A percentile compares a stretch with the other conserved stretches of the same genome.
These are phyloP conservation scores for Nitzschia sp. DNA, from an alignment of 108 stramenopile genomes.

Conservation along the genomic window DNA sequence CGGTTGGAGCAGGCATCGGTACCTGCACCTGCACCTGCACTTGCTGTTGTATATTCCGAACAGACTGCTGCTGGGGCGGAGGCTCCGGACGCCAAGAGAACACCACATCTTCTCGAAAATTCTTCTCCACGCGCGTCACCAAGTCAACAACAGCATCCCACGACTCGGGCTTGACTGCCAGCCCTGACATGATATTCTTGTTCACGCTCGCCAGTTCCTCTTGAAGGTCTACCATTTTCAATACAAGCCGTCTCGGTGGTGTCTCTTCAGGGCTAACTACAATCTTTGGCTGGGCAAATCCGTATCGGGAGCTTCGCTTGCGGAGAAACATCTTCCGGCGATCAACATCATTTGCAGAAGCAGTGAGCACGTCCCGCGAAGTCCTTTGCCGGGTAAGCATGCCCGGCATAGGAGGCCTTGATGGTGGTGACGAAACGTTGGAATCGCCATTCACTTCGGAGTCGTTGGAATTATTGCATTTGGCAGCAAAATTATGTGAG, in stretches of 20 bases:
- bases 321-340: not conserved
- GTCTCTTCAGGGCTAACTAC: conserved; percentile 9
- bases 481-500: too few relatives aligned
- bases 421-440: too few relatives aligned
- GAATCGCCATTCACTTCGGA: too few relatives aligned
- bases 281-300: not conserved
- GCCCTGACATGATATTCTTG: conserved; percentile 16
- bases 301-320: not conserved
- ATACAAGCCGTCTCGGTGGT: conserved; percentile 15
- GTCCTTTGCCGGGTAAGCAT: not conserved
- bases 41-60: too few relatives aligned
- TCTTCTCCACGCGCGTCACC: not conserved
- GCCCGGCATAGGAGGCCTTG: too few relatives aligned
- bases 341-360: not conserved
- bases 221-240: conserved; percentile 32
- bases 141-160: conserved; percentile 15
- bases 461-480: too few relatives aligned
- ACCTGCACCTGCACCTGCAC: too few relatives aligned
- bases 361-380: not conserved
- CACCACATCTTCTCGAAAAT: not conserved
- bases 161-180: conserved; percentile 9
- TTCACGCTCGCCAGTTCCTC: conserved; percentile 9
- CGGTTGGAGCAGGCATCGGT: too few relatives aligned
- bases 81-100: conserved; percentile 13
- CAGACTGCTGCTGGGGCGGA: too few relatives aligned